These are phyloP conservation scores for Byssothecium circinans DNA, from an alignment of 2,329 filamentous ascomycete genomes.

Conservation along the genomic window DNA sequence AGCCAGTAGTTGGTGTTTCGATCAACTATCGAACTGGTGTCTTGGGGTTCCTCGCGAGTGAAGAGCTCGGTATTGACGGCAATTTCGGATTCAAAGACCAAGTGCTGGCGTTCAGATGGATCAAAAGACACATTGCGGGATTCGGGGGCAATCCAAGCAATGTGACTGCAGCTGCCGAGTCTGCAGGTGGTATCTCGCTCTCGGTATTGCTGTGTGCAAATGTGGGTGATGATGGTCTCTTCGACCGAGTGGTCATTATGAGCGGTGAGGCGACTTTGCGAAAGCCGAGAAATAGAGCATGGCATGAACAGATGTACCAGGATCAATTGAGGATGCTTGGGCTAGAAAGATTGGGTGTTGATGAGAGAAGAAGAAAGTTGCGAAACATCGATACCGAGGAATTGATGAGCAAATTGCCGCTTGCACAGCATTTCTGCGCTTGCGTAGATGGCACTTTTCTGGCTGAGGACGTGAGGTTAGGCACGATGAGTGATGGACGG, in stretches of 20 bases:
- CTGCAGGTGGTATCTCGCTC: conserved; percentile 47
- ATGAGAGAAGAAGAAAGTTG: conserved; percentile 16
- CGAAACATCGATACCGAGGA: conserved; percentile 21
- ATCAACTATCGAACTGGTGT: conserved; percentile 40
- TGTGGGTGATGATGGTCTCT: conserved; percentile 24
- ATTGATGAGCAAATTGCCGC: conserved; percentile 23
- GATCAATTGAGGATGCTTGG: conserved; percentile 26
- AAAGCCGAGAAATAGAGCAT: conserved; percentile 26
- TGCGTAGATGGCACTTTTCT: conserved; percentile 28
- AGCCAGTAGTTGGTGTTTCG: conserved; percentile 49
- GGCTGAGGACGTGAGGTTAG: conserved; percentile 19
- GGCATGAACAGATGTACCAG: conserved; percentile 31
- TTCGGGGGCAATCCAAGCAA: conserved; percentile 46
- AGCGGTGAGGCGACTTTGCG: conserved; percentile 33
- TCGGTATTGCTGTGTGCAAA: conserved; percentile 32
- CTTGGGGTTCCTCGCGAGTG: conserved; percentile 47
- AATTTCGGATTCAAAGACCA: conserved; percentile 43
- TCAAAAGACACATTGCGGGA: conserved; percentile 41
- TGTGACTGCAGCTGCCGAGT: conserved; percentile 49
- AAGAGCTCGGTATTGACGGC: conserved; percentile 45
- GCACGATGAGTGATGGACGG: conserved; percentile 16
- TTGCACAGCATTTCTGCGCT: conserved; percentile 29
- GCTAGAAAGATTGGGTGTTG: conserved; percentile 11
- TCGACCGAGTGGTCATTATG: conserved; percentile 34
- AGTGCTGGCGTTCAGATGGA: conserved; percentile 41